Base-by-base conservation (phyloP, 2,329 filamentous ascomycete genomes). In the Whalleya microplaca region DNA sequence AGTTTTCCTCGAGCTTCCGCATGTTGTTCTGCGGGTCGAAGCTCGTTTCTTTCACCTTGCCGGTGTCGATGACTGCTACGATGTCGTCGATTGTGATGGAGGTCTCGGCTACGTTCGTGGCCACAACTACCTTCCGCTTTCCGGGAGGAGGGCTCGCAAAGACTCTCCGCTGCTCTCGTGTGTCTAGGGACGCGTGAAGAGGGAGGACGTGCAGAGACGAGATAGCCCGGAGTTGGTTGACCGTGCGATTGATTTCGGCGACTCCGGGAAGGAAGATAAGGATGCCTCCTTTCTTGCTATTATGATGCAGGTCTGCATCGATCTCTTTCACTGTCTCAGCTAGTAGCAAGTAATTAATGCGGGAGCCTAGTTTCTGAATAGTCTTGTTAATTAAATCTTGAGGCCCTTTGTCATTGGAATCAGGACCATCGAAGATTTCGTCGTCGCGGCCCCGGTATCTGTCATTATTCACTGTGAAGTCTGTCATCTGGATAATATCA, bases 31-130 rank as follows among this genome's bases (percentile, higher is more conserved):
- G 84, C 0, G 92, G 86, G 71, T 98, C 95, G 67, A 93, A 98
- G 70, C 91, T 94, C 0, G 93, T 99, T 74, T 99, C 94, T 71
- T 99, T 99, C 57, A 99, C 95, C 51, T 92, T 88, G 23, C 95
- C 95, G 10, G 90, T 95, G 72, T 99, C 95, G 61, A 99, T 94
- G 45, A 99, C 95, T 2, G 91, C 94, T 2, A 98, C 90, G 51
- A 99, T 91, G 70, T 99, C 95, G 70, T 97, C 93, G 58, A 99
- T 99, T 0, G 95, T 99, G 71, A 99, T 98, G 2, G 95, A 98
- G 0, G 95, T 99, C 73, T 99, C 95, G 1, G 95, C 95, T 2
- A 99, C 94, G 68, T 99, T 99, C 44, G 95, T 99, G 1, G 95
- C 91, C 6, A 94, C 91, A 32, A 99, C 90, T 12, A 99, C 85